These are phyloP conservation scores for Gonapodya prolifera DNA, from an alignment of 192 early-diverging fungal species.

Conservation along the genomic window DNA sequence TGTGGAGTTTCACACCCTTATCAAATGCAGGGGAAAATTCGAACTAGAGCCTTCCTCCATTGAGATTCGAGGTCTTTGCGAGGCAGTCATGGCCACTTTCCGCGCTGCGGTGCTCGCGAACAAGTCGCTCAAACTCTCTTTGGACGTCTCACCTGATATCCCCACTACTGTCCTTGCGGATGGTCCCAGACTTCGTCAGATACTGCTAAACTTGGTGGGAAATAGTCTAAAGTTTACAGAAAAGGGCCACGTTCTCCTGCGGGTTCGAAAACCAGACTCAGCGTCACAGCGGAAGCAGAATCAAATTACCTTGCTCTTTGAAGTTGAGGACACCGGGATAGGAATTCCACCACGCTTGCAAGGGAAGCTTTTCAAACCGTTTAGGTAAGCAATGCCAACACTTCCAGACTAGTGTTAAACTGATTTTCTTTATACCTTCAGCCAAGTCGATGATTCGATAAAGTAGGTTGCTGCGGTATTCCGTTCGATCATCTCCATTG, in stretches of 20 bases:
- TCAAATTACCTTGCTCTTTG: background rate
- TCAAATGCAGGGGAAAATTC: too few relatives aligned
- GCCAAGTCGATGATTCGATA: background rate
- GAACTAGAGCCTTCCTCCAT: background rate
- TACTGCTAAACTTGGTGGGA: slow-evolving; percentile 31
- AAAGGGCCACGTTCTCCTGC: slow-evolving; percentile 17
- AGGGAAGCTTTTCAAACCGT: slow-evolving; percentile 42
- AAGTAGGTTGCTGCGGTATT: too few relatives aligned
- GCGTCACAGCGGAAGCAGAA: background rate
- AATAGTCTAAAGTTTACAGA: slow-evolving; percentile 42
- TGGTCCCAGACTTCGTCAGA: slow-evolving; percentile 30
- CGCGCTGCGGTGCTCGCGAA: background rate
- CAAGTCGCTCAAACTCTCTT: background rate
- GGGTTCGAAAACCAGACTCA: slow-evolving; percentile 11
- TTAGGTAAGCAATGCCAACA: slow-evolving; percentile 34
- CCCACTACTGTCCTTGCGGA: slow-evolving; percentile 25
- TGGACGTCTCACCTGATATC: background rate
- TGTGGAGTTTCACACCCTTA: too few relatives aligned
- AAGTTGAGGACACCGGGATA: slow-evolving; percentile 47
- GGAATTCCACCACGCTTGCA: slow-evolving; percentile 41
- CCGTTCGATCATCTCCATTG: background rate
- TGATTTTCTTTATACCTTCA: background rate
- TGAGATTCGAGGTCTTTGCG: background rate
- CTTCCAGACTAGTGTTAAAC: background rate
- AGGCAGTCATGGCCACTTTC: background rate